Evolutionary conservation across 192 early-diverging fungal species (phyloP), one percentile per base, ranked within the genome.

Genomic region (Coemansia sp.): DNA sequence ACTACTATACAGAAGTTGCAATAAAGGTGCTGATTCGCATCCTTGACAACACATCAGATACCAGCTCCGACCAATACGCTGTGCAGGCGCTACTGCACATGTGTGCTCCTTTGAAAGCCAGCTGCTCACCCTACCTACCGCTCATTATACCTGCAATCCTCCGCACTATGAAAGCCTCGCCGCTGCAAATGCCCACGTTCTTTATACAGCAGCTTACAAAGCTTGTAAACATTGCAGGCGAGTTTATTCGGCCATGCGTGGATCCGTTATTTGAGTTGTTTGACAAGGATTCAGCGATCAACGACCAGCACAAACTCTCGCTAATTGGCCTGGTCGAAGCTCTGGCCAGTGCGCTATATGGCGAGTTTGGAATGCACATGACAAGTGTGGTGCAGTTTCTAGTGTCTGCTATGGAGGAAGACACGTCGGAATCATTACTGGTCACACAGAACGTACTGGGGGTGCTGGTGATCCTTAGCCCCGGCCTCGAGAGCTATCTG

Each of bases 11-110:
- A 4, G 87, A 90, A n/a, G 92, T 98, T 7, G 91, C 93, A 13
- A 92, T 97, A 60, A 85, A 86, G 30, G 88, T 94, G 0, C 74
- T 97, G 23, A 91, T 97, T 76, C 91, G 91, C 71, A 95, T 98
- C 59, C 74, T 97, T 35, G 69, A 87, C 46, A 94, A 96, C 72
- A 84, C 90, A 7, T 88, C 90, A 2, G 77, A 96, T 26, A 89
- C 87, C 63, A 84, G 85, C 20, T 90, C 93, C 64, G 94, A 98
- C 73, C 89, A 89, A 15, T 86, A 90, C 6, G 95, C 93, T 0
- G 90, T 95, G 39, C 89, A 94, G 49, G 95, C 94, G 6, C 87
- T 97, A 35, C 92, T 97, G 84, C 91, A 91, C 37, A 95, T 98
- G 58, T 98, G 95, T 81, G 92, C 92, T 52, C 90, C 94, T 0